Percentiles rank a stretch among this genome's conserved stretches.
Evolutionary conservation across 768 basidiomycete genomes (phyloP).

Genomic region (Kwoniella bestiolae): DNA sequence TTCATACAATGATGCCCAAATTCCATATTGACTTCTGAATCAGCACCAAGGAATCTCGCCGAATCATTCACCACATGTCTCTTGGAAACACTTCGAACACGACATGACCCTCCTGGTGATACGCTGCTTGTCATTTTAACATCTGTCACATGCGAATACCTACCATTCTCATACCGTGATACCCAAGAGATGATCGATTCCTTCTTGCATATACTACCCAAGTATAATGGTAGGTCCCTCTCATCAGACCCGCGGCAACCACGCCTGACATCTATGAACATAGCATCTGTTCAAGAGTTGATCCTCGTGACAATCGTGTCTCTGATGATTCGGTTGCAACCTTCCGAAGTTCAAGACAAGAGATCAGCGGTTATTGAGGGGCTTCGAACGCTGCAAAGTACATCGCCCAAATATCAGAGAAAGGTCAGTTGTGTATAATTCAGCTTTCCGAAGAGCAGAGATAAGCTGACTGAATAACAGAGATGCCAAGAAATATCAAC

Average conservation of each 20-base stretch:
- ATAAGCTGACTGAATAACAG: constrained; percentile 4
- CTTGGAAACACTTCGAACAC: neutral
- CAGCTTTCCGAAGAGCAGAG: neutral
- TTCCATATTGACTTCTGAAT: neutral
- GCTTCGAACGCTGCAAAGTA: neutral
- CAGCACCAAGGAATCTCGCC: neutral
- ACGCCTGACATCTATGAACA: too few relatives aligned
- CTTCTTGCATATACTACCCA: neutral
- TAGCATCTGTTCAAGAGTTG: constrained; percentile 29
- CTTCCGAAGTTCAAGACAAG: neutral
- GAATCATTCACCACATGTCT: constrained; percentile 5
- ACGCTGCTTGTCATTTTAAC: constrained; percentile 17
- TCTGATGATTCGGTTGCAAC: neutral
- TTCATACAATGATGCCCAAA: too few relatives aligned
- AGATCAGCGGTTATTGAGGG: neutral
- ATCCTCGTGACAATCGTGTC: constrained; percentile 19
- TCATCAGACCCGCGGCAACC: too few relatives aligned
- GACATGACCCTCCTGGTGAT: neutral
- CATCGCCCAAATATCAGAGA: constrained; percentile 4
- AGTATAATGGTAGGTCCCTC: neutral
- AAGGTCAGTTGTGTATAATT: constrained; percentile 7
- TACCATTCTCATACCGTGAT: neutral
- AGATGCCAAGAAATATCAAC: constrained; percentile 14
- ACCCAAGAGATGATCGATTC: neutral
- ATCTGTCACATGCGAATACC: constrained; percentile 21